Evolutionary conservation across 805 yeast genomes (phyloP).

Genomic region (Zygoascus biomembranicola): DNA sequence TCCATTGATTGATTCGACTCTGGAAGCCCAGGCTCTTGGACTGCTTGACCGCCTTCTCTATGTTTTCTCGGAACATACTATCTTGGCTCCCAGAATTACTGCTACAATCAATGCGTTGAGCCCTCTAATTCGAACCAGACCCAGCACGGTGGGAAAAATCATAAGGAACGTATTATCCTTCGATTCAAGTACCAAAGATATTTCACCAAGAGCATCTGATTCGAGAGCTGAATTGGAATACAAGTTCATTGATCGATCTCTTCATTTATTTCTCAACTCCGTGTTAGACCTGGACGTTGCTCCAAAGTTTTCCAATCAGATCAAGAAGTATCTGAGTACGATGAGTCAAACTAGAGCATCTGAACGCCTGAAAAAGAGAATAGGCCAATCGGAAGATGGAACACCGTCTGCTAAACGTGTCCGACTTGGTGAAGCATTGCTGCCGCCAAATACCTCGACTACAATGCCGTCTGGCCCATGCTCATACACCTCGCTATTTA

Average conservation of each 20-base stretch:
- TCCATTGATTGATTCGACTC: slow-evolving; percentile 48
- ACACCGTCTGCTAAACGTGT: slow-evolving; percentile 19
- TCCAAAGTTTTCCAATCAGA: slow-evolving; percentile 29
- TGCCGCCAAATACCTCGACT: slow-evolving; percentile 15
- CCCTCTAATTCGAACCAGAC: slow-evolving; percentile 57
- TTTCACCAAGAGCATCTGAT: slow-evolving; percentile 9
- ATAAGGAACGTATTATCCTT: slow-evolving; percentile 52
- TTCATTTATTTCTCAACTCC: slow-evolving; percentile 26
- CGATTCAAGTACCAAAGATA: slow-evolving; percentile 30
- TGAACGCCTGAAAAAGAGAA: slow-evolving; percentile 23
- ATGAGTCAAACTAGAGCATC: slow-evolving; percentile 24
- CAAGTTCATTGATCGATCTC: slow-evolving; percentile 55
- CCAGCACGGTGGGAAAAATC: slow-evolving; percentile 46
- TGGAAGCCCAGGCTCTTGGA: slow-evolving; percentile 66
- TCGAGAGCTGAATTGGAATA: slow-evolving; percentile 44
- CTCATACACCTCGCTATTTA: slow-evolving; percentile 54
- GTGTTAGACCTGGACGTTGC: slow-evolving; percentile 16
- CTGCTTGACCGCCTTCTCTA: slow-evolving; percentile 58
- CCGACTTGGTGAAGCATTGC: slow-evolving; percentile 11
- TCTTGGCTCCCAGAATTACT: slow-evolving; percentile 50
- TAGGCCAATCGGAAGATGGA: slow-evolving; percentile 25
- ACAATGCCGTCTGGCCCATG: slow-evolving; percentile 20
- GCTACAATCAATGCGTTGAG: slow-evolving; percentile 61
- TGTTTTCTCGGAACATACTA: slow-evolving; percentile 46
- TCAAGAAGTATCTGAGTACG: slow-evolving; percentile 23